Evolutionary conservation across 2,329 filamentous ascomycete species (phyloP).

Genomic region (Fusarium begoniae): DNA sequence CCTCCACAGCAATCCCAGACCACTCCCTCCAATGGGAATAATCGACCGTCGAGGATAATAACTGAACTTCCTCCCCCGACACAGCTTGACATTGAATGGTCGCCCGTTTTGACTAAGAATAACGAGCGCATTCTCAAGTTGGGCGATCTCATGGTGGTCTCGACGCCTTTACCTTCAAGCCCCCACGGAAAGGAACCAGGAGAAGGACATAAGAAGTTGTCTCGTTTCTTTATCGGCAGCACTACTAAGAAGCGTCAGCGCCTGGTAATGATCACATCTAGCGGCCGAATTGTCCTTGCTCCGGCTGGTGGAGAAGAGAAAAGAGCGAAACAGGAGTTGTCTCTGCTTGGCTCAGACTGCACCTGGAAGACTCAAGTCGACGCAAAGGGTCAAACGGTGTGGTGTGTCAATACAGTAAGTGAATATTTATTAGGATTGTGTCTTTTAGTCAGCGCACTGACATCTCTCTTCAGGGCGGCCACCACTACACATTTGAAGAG

Average conservation of each 20-base stretch:
- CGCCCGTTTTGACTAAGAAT: conserved; percentile 86
- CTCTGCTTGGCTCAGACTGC: conserved; percentile 79
- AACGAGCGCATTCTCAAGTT: conserved; percentile 96
- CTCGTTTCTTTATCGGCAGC: conserved; percentile 90
- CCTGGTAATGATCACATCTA: conserved; percentile 93
- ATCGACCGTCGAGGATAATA: conserved; percentile 81
- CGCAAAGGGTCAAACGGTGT: conserved; percentile 86
- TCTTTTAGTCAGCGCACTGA: background rate
- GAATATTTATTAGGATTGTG: background rate
- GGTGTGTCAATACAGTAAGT: conserved; percentile 93
- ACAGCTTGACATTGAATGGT: conserved; percentile 98
- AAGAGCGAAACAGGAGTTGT: conserved; percentile 90
- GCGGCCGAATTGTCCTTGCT: conserved; percentile 87
- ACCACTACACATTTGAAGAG: conserved; percentile 94
- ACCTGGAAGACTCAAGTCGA: conserved; percentile 84
- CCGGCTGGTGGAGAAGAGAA: conserved; percentile 95
- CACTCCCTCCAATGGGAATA: conserved; percentile 54
- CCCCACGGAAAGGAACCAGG: conserved; percentile 76
- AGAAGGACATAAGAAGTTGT: conserved; percentile 86
- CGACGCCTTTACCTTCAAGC: conserved; percentile 79
- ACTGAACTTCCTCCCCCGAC: conserved; percentile 97
- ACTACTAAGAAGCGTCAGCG: conserved; percentile 92
- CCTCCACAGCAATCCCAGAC: conserved; percentile 49
- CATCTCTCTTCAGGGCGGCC: conserved; percentile 71
- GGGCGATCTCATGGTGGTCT: conserved; percentile 87